Conservation (phyloP, 352 stramenopile genomes). For the Phytopythium chamaehyphon region DNA sequence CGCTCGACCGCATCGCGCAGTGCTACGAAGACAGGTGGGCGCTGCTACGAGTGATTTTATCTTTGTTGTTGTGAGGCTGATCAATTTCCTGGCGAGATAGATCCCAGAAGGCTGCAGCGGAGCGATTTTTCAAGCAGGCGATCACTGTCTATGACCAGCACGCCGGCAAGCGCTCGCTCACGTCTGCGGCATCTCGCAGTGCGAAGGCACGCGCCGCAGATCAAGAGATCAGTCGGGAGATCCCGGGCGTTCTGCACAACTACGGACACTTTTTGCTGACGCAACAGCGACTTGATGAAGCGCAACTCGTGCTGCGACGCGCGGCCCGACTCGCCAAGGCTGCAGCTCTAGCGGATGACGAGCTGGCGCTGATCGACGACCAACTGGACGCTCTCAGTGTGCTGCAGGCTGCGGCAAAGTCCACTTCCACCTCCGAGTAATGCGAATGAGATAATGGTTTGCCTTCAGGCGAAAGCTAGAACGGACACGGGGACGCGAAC, state of each 20-base stretch:
- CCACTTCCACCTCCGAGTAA: too few relatives aligned
- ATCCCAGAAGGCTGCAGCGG: constrained; percentile 13
- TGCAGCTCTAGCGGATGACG: constrained; percentile 5
- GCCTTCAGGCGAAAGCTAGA: constrained; percentile 6
- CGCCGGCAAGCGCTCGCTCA: constrained; percentile 21
- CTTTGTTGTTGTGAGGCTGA: constrained; percentile 1
- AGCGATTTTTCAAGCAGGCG: constrained; percentile 31
- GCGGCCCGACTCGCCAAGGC: constrained; percentile 11
- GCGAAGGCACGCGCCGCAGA: too few relatives aligned
- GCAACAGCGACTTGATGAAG: constrained; percentile 22
- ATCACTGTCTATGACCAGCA: constrained; percentile 26
- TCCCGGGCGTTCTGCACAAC: constrained; percentile 32
- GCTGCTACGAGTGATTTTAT: too few relatives aligned
- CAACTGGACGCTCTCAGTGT: constrained; percentile 16
- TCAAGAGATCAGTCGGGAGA: constrained; percentile 24
- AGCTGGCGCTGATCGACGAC: constrained; percentile 14
- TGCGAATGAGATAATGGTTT: too few relatives aligned
- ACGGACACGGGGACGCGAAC: constrained; percentile 23
- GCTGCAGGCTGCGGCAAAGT: not conserved
- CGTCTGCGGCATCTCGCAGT: too few relatives aligned
- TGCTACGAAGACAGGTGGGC: constrained; percentile 61
- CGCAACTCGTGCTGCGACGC: constrained; percentile 15
- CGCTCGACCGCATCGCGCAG: constrained; percentile 73
- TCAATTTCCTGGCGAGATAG: not conserved
- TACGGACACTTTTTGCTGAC: constrained; percentile 27